Conservation (phyloP, 139 green algal genomes). For the Chlorella sp. region DNA sequence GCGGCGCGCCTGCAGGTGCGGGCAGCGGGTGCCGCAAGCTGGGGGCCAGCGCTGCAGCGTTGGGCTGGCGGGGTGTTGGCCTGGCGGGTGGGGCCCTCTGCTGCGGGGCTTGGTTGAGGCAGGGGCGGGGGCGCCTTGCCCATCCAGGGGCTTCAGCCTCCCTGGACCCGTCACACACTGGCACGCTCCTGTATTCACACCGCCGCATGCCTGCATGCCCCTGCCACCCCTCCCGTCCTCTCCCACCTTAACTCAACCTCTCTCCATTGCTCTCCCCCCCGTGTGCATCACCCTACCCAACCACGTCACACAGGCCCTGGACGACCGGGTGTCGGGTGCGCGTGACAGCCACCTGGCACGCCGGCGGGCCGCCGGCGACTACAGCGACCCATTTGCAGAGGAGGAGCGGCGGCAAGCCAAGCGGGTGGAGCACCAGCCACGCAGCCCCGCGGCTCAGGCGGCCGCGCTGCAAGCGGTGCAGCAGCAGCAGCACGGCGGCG, state of each 20-base stretch:
- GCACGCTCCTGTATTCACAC: background rate
- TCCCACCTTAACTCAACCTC: background rate
- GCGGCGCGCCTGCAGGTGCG: slow-evolving; percentile 51
- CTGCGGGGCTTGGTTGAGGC: too few relatives aligned
- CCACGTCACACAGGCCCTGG: slow-evolving; percentile 33
- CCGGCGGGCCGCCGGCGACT: slow-evolving; percentile 29
- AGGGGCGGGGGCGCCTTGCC: background rate
- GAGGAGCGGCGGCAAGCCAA: slow-evolving; percentile 20
- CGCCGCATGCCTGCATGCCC: background rate
- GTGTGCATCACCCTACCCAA: background rate
- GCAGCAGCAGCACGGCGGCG: background rate
- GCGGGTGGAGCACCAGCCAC: slow-evolving; percentile 28
- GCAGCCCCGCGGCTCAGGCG: slow-evolving; percentile 10
- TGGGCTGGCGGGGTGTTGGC: background rate
- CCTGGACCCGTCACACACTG: background rate
- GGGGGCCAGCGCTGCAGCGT: background rate
- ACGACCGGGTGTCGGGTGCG: slow-evolving; percentile 39
- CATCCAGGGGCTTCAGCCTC: background rate
- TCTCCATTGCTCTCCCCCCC: background rate
- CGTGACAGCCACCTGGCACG: slow-evolving; percentile 36
- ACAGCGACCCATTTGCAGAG: slow-evolving; percentile 51
- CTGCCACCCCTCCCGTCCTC: background rate
- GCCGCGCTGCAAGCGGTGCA: slow-evolving; percentile 2
- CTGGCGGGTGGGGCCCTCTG: background rate
- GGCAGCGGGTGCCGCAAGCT: background rate